Conservation (phyloP, 192 early-diverging fungal species). For the Dimargaris cristalligena region DNA sequence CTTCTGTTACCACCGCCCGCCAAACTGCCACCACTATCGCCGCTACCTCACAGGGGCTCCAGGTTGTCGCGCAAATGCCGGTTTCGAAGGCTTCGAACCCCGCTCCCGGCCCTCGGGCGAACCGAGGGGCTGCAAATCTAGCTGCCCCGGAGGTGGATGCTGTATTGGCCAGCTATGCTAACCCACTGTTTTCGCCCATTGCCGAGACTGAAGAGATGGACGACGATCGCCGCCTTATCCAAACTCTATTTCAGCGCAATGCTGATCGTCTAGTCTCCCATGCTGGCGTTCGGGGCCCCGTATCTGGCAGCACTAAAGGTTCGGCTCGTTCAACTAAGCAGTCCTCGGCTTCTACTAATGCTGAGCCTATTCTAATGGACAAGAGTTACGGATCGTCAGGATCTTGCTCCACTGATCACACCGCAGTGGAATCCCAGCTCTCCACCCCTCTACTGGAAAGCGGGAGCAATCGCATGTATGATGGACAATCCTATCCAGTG, state of each 20-base stretch:
- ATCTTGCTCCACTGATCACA: conserved; percentile 9
- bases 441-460: background rate
- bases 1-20: conserved; percentile 9
- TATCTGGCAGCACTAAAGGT: conserved; percentile 8
- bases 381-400: conserved; percentile 10
- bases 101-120: conserved; percentile 15
- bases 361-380: conserved; percentile 13
- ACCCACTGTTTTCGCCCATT: conserved; percentile 23
- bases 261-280: conserved; percentile 1
- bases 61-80: conserved; percentile 12
- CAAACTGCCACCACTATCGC: background rate
- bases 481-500: background rate
- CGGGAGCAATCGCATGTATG: conserved; percentile 10
- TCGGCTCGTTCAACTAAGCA: conserved; percentile 15
- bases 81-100: conserved; percentile 12
- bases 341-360: conserved; percentile 12
- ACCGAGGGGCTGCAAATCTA: no score
- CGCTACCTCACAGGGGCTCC: background rate
- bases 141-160: no score
- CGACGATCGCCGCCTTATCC: background rate
- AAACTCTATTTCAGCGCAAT: conserved; percentile 7
- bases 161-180: conserved; percentile 16
- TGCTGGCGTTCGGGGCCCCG: background rate
- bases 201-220: conserved; percentile 12
- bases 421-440: background rate